These are phyloP conservation scores for Salvia miltiorrhiza DNA, from an alignment of 257 asterid species.

Conservation along the genomic window DNA sequence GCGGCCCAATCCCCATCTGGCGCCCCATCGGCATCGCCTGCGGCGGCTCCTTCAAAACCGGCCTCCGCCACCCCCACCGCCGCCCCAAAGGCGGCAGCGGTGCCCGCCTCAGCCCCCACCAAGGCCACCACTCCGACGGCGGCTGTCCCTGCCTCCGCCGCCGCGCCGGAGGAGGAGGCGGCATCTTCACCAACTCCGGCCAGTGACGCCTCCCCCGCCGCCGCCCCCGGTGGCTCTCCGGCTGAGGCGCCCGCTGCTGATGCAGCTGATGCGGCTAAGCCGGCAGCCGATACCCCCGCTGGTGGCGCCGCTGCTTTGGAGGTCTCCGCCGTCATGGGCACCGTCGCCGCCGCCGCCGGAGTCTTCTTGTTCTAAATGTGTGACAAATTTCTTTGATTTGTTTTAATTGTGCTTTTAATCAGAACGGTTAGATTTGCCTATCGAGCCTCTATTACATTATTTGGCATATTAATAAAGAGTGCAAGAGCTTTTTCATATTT, in stretches of 20 bases:
- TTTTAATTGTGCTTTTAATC: background rate
- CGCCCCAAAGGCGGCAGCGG: background rate
- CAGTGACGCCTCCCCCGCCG: constrained; percentile 46
- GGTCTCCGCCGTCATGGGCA: constrained; percentile 42
- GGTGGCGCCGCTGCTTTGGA: constrained; percentile 42
- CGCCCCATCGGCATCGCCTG: constrained; percentile 35
- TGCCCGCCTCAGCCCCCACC: constrained; percentile 3
- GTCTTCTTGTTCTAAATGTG: constrained; percentile 38
- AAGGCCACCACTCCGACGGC: background rate
- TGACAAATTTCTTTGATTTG: background rate
- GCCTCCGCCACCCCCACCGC: constrained; percentile 16
- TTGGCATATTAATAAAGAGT: background rate
- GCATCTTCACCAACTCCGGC: constrained; percentile 17
- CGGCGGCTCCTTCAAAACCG: constrained; percentile 19
- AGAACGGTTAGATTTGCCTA: background rate
- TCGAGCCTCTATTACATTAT: background rate
- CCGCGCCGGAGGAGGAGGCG: background rate
- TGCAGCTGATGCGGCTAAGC: background rate
- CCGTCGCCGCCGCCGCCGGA: constrained; percentile 51
- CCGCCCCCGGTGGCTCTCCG: constrained; percentile 30
- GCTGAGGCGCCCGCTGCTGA: constrained; percentile 19
- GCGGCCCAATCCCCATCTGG: constrained; percentile 46
- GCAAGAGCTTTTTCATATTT: background rate
- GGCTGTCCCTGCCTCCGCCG: background rate
- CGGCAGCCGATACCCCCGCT: constrained; percentile 31